These are phyloP conservation scores for Cantharellus cinnabarinus DNA, from an alignment of 768 basidiomycete genomes.

Conservation along the genomic window DNA sequence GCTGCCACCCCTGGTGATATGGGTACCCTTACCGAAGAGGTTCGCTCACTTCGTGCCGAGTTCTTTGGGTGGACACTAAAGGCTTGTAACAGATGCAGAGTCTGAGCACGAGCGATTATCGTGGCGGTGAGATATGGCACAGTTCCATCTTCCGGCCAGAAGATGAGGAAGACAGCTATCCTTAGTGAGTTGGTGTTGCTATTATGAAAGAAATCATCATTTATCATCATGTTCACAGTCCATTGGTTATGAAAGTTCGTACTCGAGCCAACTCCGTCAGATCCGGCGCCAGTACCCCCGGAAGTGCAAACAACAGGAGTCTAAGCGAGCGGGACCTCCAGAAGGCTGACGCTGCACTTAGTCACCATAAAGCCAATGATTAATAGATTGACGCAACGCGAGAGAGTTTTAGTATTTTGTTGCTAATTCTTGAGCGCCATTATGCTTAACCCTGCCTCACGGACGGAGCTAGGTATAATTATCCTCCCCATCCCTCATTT, in stretches of 20 bases:
- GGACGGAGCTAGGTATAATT: too few relatives aligned
- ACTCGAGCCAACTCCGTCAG: constrained; percentile 61
- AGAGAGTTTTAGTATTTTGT: too few relatives aligned
- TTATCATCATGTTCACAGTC: constrained; percentile 26
- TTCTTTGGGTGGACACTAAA: neutral
- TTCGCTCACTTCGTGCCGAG: constrained; percentile 14
- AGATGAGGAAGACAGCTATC: constrained; percentile 83
- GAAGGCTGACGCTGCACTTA: constrained; percentile 72
- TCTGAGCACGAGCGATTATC: constrained; percentile 71
- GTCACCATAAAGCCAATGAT: constrained; percentile 3
- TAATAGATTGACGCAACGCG: too few relatives aligned
- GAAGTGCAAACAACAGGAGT: constrained; percentile 57
- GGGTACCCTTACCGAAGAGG: constrained; percentile 75
- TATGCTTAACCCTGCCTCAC: too few relatives aligned
- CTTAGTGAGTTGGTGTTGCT: constrained; percentile 38
- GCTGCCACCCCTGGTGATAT: constrained; percentile 85
- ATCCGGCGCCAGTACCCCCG: constrained; percentile 65
- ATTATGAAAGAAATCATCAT: neutral
- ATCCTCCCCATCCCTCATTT: too few relatives aligned
- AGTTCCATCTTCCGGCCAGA: constrained; percentile 20
- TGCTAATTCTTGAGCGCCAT: too few relatives aligned
- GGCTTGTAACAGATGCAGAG: constrained; percentile 51
- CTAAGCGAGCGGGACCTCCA: constrained; percentile 74
- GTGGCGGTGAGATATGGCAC: constrained; percentile 40
- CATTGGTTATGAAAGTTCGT: constrained; percentile 75